Percentiles rank a stretch among this genome's conserved stretches.
Conservation (phyloP, 2,329 filamentous ascomycete species). For the Botrytis galanthina region DNA sequence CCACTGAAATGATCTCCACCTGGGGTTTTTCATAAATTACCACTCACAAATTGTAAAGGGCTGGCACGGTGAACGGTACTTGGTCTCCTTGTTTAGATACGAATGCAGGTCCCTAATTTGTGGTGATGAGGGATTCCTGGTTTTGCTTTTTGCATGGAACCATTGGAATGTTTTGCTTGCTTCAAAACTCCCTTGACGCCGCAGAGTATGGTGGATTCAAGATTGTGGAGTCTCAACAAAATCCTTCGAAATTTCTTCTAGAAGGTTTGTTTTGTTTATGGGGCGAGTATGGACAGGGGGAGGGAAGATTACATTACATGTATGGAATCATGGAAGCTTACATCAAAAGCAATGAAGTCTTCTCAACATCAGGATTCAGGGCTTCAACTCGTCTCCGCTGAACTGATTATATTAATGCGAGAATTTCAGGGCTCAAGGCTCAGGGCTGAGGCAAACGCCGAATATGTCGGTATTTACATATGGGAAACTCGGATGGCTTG, state of each 20-base stretch:
- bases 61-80: neutral
- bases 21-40: conserved; percentile 3
- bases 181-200: neutral
- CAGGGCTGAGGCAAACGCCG: conserved; percentile 3
- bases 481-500: neutral
- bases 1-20: conserved; percentile 11
- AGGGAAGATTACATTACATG: neutral
- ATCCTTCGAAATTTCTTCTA: conserved; percentile 20
- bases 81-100: neutral
- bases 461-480: neutral
- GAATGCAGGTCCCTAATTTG: conserved; percentile 5
- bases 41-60: neutral
- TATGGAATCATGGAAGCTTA: conserved; percentile 6
- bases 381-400: neutral
- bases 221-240: conserved; percentile 13
- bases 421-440: neutral
- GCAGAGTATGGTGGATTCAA: neutral
- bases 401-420: neutral
- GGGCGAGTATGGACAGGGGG: neutral
- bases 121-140: conserved; percentile 2
- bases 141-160: neutral
- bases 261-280: conserved; percentile 6
- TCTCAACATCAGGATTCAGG: neutral
- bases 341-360: neutral
- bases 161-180: neutral